phyloP scores from a whole-genome alignment of 176 grass and related monocot genomes.

The Carex littledalei region DNA sequence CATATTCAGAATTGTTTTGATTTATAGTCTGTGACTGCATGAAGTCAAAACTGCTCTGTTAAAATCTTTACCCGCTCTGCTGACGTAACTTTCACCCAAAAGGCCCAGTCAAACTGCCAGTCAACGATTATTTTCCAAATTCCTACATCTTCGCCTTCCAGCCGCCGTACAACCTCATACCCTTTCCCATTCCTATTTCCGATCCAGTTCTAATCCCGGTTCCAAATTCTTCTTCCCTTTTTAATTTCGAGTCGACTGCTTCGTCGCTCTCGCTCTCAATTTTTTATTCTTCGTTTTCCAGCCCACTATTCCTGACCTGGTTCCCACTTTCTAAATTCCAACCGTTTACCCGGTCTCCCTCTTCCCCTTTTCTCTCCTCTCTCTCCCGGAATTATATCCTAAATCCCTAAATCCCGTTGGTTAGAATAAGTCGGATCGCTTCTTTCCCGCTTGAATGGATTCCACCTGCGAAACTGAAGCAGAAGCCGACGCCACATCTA shows the following conservation, averaged over 20 bases:
- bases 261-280: background rate
- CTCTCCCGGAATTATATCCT: background rate
- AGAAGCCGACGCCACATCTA: constrained; percentile 5
- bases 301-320: constrained; percentile 22
- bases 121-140: background rate
- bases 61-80: background rate
- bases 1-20: too few species aligned
- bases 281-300: background rate
- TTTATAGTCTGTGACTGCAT: too few species aligned
- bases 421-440: background rate
- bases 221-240: background rate
- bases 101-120: background rate
- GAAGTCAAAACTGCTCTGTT: too few species aligned
- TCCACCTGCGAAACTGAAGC: background rate
- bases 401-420: background rate
- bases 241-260: background rate
- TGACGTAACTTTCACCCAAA: background rate
- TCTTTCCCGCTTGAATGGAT: constrained; percentile 1
- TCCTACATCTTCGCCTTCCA: background rate
- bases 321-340: constrained; percentile 5
- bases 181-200: background rate
- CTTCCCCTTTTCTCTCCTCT: background rate
- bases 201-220: background rate
- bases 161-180: background rate
- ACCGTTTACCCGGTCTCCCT: constrained; percentile 29